Conservation (phyloP, 1,139 yeast species). For the Meyerozyma sp. region DNA sequence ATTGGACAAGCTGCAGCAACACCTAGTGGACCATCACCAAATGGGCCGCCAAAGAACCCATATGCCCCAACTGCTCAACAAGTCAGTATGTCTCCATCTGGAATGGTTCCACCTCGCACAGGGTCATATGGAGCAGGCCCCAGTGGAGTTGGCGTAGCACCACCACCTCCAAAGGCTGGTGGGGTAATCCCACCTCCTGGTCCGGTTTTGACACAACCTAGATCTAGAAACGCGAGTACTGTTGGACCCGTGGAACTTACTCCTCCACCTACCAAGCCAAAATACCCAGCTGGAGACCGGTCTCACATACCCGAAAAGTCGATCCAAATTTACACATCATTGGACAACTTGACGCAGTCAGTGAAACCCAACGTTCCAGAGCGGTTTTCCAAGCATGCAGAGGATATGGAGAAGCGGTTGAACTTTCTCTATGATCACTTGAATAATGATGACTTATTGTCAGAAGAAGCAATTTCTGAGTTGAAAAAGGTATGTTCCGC, state of each 20-base stretch:
- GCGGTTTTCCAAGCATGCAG: slow-evolving; percentile 65
- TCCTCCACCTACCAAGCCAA: slow-evolving; percentile 19
- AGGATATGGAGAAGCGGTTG: slow-evolving; percentile 79
- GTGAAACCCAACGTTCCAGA: slow-evolving; percentile 76
- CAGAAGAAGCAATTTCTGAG: slow-evolving; percentile 50
- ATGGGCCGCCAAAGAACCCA: slow-evolving; percentile 34
- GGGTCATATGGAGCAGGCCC: slow-evolving; percentile 5
- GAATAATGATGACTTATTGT: slow-evolving; percentile 65
- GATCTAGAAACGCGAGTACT: slow-evolving; percentile 13
- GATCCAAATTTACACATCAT: slow-evolving; percentile 51
- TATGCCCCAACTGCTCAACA: slow-evolving; percentile 30
- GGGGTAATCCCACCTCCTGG: slow-evolving; percentile 10
- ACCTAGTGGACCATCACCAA: slow-evolving; percentile 12
- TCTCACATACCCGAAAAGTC: slow-evolving; percentile 59
- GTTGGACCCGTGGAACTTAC: slow-evolving; percentile 5
- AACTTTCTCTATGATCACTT: slow-evolving; percentile 74
- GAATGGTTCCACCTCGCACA: slow-evolving; percentile 1
- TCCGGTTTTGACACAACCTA: slow-evolving; percentile 8
- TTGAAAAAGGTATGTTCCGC: slow-evolving; percentile 49
- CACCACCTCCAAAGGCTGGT: slow-evolving; percentile 9
- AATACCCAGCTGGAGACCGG: slow-evolving; percentile 67
- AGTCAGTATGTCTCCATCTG: neutral
- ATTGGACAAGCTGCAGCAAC: slow-evolving; percentile 4
- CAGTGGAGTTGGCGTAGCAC: slow-evolving; percentile 5
- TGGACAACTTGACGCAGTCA: slow-evolving; percentile 50